Base-by-base conservation (phyloP, 2,329 filamentous ascomycete genomes). In the Epichloe gansuensis region DNA sequence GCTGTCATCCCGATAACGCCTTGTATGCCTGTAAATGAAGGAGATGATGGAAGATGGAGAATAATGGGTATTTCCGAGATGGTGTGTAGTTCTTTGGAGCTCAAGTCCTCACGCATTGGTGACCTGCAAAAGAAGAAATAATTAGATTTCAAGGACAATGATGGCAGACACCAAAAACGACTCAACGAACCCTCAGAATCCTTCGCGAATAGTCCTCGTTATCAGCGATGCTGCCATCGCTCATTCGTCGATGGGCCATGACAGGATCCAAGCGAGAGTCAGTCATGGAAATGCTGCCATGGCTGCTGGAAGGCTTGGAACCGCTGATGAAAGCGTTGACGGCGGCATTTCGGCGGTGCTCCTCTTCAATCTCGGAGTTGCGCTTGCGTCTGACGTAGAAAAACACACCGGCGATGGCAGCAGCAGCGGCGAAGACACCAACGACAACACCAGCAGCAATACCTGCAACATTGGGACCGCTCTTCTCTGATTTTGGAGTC, bases 201-300 rank as follows among this genome's bases (percentile, higher is more conserved):
- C 88, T 86, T 72, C 91, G 83, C 57, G 91, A 96, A 73, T 95
- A 97, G 69, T 97, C 91, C 71, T 95, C 83, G 71, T 96, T 94
- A 68, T 97, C 91, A 50, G 91, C 91, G 68, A 97, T 96, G 69
- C 91, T 96, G 60, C 91, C 91, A 63, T 93, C 88, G 71, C 91
- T 96, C 73, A 91, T 80, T 69, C 91, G 82, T 65, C 89, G 79
- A 61, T 90, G 81, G 54, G 85, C 84, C 78, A 94, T 84, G 58
- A 90, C 83, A 7, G 90, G 89, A 59, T 97, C 91, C 53, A 96
- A 81, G 52, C 91, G 82, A 43, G 87, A 84, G 65, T 97, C 91
- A 13, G 82, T 82, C 71, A 88, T 84, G 9, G 87, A 88, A 69
- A 82, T 70, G 56, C 75, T 75, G 56, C 83, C 80, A 65, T 81